Evolutionary conservation across 768 basidiomycete genomes (phyloP).

Genomic region (Lactarius vividus): DNA sequence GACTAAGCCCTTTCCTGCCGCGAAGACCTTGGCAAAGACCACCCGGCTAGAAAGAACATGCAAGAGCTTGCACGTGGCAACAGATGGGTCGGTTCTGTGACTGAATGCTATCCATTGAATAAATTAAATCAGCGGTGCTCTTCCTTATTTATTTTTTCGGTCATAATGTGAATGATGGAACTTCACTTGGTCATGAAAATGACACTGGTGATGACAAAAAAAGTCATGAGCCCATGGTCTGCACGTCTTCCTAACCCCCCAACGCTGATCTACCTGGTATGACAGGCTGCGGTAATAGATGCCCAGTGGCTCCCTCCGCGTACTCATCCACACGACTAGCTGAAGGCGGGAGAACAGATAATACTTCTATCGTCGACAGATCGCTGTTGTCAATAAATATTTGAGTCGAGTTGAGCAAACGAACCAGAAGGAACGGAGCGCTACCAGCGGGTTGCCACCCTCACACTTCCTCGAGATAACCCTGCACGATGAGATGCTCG

Average conservation of each 20-base stretch:
- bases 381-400: neutral
- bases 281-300: neutral
- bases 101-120: neutral
- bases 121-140: neutral
- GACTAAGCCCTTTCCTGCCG: neutral
- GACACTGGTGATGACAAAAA: neutral
- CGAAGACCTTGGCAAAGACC: too few relatives aligned
- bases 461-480: slow-evolving; percentile 85
- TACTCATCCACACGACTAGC: neutral
- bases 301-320: neutral
- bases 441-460: too few relatives aligned
- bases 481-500: slow-evolving; percentile 92
- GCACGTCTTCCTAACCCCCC: neutral
- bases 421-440: neutral
- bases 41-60: neutral
- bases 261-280: neutral
- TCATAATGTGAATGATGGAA: neutral
- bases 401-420: neutral
- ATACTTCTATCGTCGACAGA: neutral
- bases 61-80: neutral
- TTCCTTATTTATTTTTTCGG: neutral
- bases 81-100: neutral
- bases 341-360: neutral
- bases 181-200: neutral
- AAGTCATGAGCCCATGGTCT: neutral